Percentiles rank a stretch among this genome's conserved stretches.
These are phyloP conservation scores for Waltergamsia citrina DNA, from an alignment of 2,329 filamentous ascomycete species.

Conservation along the genomic window DNA sequence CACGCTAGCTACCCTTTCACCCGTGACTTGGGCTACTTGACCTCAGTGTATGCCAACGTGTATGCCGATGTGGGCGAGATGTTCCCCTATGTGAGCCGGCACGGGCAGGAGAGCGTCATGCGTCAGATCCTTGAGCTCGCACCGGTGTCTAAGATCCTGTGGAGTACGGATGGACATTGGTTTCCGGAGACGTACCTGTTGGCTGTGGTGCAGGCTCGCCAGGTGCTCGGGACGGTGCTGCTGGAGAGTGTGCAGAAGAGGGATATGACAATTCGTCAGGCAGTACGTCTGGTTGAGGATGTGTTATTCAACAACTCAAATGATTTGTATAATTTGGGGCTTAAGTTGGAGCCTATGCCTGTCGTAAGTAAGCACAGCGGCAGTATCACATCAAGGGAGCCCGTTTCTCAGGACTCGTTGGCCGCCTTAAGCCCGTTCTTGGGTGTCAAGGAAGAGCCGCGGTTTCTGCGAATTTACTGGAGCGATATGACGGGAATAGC, in stretches of 20 bases:
- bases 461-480: slow-evolving; percentile 69
- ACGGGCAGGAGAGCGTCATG: slow-evolving; percentile 64
- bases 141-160: slow-evolving; percentile 66
- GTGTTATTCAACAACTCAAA: slow-evolving; percentile 74
- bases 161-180: slow-evolving; percentile 73
- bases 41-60: slow-evolving; percentile 67
- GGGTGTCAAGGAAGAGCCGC: slow-evolving; percentile 36
- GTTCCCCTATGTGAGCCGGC: slow-evolving; percentile 67
- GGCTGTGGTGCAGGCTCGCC: slow-evolving; percentile 61
- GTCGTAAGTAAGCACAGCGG: too few species aligned
- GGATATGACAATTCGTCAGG: slow-evolving; percentile 52
- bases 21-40: slow-evolving; percentile 68
- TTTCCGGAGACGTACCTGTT: slow-evolving; percentile 72
- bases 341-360: slow-evolving; percentile 22
- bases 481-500: slow-evolving; percentile 66
- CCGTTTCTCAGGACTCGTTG: too few species aligned
- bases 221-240: slow-evolving; percentile 60
- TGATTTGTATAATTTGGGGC: slow-evolving; percentile 55
- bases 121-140: slow-evolving; percentile 67
- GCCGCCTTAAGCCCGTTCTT: slow-evolving; percentile 25
- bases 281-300: slow-evolving; percentile 52
- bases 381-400: too few species aligned
- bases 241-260: slow-evolving; percentile 55
- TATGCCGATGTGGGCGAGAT: slow-evolving; percentile 79
- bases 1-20: slow-evolving; percentile 79